Base-by-base conservation (phyloP, 2,329 filamentous ascomycete species). In the Hymenoscyphus salicellus region DNA sequence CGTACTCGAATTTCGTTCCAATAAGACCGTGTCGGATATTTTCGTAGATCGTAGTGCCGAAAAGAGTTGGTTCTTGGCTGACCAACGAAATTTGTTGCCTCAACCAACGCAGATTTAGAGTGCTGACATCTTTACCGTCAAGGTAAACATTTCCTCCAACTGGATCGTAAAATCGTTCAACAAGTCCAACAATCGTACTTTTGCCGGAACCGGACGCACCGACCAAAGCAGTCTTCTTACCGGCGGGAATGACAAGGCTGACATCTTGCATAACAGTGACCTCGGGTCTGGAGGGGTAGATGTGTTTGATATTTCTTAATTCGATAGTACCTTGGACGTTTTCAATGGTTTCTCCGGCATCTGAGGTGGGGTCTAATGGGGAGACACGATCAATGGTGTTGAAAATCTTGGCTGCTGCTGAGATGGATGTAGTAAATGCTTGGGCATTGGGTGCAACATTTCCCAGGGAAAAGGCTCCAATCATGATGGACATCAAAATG, bases 151-250 rank as follows among this genome's bases (percentile, higher is more conserved):
- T 79, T 26, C 95, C 95, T 33, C 85, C 85, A 38, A 97, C 91
- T 0, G 94, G 94, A 64, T 93, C 87, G 76, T 99, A 99, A 77
- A 98, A 98, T 20, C 95, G 87, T 78, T 98, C 94, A 1, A 98
- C 88, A 23, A 99, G 82, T 14, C 94, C 94, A 32, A 98, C 90
- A 67, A 98, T 93, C 0, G 95, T 98, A 72, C 90, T 94, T 79
- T 98, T 99, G 58, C 95, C 95, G 46, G 91, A 96, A 11, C 94
- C 95, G 11, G 94, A 98, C 0, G 94, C 92, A 64, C 95, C 95
- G 5, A 99, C 95, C 7, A 99, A 81, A 1, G 95, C 95, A 2
- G 94, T 97, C 20, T 91, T 93, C 79, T 97, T 96, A 23, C 94
- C 93, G 2, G 93, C 91, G 1, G 93, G 92, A 43, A 98, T 89